These are phyloP conservation scores for Monosporozyma unispora DNA, from an alignment of 805 yeast species.

Conservation along the genomic window DNA sequence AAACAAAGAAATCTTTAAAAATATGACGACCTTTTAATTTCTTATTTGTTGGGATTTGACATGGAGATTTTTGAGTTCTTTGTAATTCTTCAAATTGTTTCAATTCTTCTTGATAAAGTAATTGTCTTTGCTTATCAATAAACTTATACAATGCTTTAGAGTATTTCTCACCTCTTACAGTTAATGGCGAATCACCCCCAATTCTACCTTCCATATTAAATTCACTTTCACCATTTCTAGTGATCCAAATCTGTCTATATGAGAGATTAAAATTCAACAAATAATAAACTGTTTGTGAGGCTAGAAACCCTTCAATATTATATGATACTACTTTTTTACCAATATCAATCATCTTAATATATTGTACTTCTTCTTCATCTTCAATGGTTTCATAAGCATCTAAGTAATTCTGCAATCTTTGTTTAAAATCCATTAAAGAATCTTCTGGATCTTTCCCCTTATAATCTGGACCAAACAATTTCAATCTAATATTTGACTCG, in stretches of 20 bases:
- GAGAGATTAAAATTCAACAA: conserved; percentile 78
- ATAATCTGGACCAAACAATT: conserved; percentile 90
- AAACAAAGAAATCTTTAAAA: conserved; percentile 67
- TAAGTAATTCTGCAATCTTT: conserved; percentile 74
- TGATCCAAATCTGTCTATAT: conserved; percentile 88
- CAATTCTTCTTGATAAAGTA: conserved; percentile 48
- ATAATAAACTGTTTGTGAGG: conserved; percentile 89
- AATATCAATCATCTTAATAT: conserved; percentile 91
- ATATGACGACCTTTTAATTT: conserved; percentile 15
- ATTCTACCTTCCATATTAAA: conserved; percentile 80
- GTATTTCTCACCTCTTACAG: conserved; percentile 69
- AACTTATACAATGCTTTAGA: conserved; percentile 65
- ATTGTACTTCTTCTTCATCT: conserved; percentile 66
- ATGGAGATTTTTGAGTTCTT: conserved; percentile 7
- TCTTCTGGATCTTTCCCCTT: conserved; percentile 69
- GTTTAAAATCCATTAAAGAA: conserved; percentile 75
- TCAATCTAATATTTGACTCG: conserved; percentile 74
- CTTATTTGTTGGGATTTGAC: conserved; percentile 12
- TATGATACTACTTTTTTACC: conserved; percentile 90
- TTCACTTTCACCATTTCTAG: conserved; percentile 87
- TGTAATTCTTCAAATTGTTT: conserved; percentile 32
- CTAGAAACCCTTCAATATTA: conserved; percentile 78
- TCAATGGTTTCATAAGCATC: conserved; percentile 85
- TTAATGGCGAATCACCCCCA: conserved; percentile 84
- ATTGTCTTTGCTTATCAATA: conserved; percentile 57